Percentiles rank a stretch among this genome's conserved stretches.
Evolutionary conservation across 139 green algal genomes (phyloP).

Genomic region (Microglena sp.): DNA sequence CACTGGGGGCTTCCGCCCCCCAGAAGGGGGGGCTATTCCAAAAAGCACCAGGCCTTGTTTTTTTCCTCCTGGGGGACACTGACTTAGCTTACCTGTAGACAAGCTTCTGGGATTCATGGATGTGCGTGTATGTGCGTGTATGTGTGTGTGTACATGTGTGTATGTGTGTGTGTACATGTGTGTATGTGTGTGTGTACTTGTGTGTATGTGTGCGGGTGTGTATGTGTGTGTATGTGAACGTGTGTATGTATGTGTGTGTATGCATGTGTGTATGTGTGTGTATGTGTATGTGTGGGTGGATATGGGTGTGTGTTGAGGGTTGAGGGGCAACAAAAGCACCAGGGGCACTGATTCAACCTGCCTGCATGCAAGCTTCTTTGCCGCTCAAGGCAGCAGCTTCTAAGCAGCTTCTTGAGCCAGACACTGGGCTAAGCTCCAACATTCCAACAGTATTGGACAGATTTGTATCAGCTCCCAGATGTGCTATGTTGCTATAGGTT

Average conservation of each 20-base stretch:
- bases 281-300: background rate
- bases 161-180: background rate
- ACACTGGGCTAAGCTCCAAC: background rate
- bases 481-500: too few species aligned
- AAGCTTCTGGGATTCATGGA: conserved; percentile 3
- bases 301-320: background rate
- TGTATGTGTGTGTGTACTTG: background rate
- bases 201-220: background rate
- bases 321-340: background rate
- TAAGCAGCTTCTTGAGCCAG: background rate
- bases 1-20: background rate
- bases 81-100: conserved; percentile 11
- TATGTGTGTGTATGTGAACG: background rate
- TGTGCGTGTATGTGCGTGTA: background rate
- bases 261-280: background rate
- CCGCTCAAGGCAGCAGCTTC: too few species aligned
- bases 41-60: too few species aligned
- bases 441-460: background rate
- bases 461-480: background rate
- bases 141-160: background rate
- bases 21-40: background rate
- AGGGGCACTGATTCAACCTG: too few species aligned
- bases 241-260: background rate
- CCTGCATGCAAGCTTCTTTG: too few species aligned
- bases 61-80: too few species aligned